These are phyloP conservation scores for Dalbergia cultrata DNA, from an alignment of 306 rosid species.

Conservation along the genomic window DNA sequence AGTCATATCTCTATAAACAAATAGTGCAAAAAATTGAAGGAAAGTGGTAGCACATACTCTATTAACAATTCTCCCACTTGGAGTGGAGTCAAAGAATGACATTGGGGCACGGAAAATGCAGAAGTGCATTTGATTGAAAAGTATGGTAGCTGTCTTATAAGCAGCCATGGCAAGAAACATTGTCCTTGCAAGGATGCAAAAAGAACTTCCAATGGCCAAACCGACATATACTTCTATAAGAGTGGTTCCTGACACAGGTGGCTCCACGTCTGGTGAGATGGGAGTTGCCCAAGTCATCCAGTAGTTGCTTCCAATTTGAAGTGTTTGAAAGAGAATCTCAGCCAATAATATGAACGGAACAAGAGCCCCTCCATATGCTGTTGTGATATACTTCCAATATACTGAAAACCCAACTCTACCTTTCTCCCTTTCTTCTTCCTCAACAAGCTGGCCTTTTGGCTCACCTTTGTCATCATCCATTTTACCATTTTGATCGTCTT, in stretches of 20 bases:
- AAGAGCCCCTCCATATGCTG: conserved; percentile 84
- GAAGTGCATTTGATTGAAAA: conserved; percentile 80
- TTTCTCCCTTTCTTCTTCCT: conserved; percentile 94
- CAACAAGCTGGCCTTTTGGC: conserved; percentile 77
- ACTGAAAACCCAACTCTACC: conserved; percentile 80
- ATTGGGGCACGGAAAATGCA: conserved; percentile 87
- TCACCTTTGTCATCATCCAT: conserved; percentile 49
- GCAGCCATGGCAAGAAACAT: conserved; percentile 64
- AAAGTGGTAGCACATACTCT: conserved; percentile 57
- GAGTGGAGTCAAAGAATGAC: conserved; percentile 93
- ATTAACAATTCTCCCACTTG: conserved; percentile 84
- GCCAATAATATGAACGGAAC: conserved; percentile 79
- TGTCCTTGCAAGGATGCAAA: conserved; percentile 64
- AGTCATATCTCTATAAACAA: background rate
- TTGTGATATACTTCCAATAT: conserved; percentile 77
- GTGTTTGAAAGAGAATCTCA: conserved; percentile 69
- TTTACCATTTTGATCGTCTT: conserved; percentile 51
- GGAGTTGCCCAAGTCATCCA: conserved; percentile 99
- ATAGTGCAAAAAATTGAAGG: background rate
- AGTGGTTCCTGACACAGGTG: conserved; percentile 55
- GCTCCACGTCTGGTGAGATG: conserved; percentile 62
- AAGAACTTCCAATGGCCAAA: conserved; percentile 76
- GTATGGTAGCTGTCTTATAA: conserved; percentile 76
- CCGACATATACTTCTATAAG: conserved; percentile 70
- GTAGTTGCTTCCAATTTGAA: conserved; percentile 92